Evolutionary conservation across 2,329 filamentous ascomycete species (phyloP), one percentile per base, ranked within the genome.

Genomic region (Cercospora nicotianae): DNA sequence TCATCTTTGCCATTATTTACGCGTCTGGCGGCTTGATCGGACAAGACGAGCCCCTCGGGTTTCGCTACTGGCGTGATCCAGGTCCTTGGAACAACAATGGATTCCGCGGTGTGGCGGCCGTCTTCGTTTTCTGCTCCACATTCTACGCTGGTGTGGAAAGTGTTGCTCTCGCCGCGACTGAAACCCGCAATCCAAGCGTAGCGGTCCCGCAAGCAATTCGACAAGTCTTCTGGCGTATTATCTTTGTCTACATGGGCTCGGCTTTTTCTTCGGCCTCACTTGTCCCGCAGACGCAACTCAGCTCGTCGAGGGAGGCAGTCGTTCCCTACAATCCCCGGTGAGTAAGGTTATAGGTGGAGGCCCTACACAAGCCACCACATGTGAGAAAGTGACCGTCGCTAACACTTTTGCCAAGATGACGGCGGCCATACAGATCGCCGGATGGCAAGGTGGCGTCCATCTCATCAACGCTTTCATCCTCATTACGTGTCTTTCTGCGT

Each of bases 381-480:
- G n/a, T n/a, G n/a, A n/a, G n/a, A n/a, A n/a, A n/a, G n/a, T n/a
- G n/a, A n/a, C n/a, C n/a, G n/a, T n/a, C n/a, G n/a, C n/a, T n/a
- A n/a, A n/a, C n/a, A n/a, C n/a, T n/a, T n/a, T n/a, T n/a, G n/a
- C n/a, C n/a, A n/a, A n/a, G n/a, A 90, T 92, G 85, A 92, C 90
- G 0, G 86, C 92, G 68, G 90, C 90, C 1, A 86, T 94, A 57
- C 87, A 90, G 69, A 91, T 87, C 67, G 91, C 91, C 1, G 91
- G 91, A 1, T 93, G 90, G 86, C 79, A 90, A 64, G 87, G 86
- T 28, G 91, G 90, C 64, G 89, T 91, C 0, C 88, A 94, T 75
- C 84, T 94, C 1, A 90, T 94, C 81, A 94, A 94, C 72, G 90
- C 88, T 45, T 90, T 92, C 74, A 91, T 92, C 73, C 85, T 94